Conservation (phyloP, 768 basidiomycete species). For the Stropharia rugosoannulata region DNA sequence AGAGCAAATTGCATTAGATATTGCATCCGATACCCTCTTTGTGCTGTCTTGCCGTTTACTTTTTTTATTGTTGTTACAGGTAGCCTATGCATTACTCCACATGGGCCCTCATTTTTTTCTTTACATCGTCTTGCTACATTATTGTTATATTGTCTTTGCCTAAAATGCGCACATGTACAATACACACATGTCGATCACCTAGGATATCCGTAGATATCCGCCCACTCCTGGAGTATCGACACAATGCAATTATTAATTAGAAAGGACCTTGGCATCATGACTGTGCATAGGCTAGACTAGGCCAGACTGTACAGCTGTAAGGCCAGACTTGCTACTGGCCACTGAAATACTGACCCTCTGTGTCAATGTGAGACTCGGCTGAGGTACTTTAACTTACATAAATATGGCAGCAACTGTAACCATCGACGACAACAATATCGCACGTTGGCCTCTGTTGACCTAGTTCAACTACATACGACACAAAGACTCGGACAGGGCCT, state of each 20-base stretch:
- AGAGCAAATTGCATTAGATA: neutral
- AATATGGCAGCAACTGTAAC: too few relatives aligned
- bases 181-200: too few relatives aligned
- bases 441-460: too few relatives aligned
- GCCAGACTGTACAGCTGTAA: neutral
- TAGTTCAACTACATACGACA: too few relatives aligned
- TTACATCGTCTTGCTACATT: slow-evolving; percentile 8
- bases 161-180: neutral
- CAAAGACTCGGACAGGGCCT: too few relatives aligned
- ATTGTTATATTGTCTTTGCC: slow-evolving; percentile 11
- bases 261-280: slow-evolving; percentile 8
- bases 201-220: too few relatives aligned
- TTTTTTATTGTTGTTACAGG: slow-evolving; percentile 2
- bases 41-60: too few relatives aligned
- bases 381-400: too few relatives aligned
- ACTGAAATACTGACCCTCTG: too few relatives aligned
- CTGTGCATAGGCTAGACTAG: neutral
- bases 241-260: slow-evolving; percentile 14
- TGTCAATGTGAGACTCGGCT: too few relatives aligned
- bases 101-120: slow-evolving; percentile 5
- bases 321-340: neutral
- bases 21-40: slow-evolving; percentile 8
- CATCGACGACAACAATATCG: too few relatives aligned
- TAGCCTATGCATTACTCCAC: slow-evolving; percentile 4
- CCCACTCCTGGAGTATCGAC: slow-evolving; percentile 3